Evolutionary conservation across 1,284 basidiomycete species (phyloP).

Genomic region (Trichosporon faecale): DNA sequence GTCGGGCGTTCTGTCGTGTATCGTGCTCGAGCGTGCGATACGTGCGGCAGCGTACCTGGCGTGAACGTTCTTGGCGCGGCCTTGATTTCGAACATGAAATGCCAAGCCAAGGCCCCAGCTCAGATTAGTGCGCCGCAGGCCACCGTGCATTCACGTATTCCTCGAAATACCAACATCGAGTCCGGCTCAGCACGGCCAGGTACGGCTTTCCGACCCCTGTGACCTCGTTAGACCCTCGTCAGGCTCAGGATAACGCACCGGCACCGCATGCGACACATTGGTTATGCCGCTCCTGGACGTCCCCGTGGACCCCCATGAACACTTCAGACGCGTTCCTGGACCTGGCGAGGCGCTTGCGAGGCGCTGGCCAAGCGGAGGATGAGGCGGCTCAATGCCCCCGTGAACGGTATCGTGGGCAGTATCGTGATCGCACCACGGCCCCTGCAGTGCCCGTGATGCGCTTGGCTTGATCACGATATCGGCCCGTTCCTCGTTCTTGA

Average conservation of each 20-base stretch:
- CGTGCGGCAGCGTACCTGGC: background rate
- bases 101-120: background rate
- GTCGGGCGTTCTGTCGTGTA: background rate
- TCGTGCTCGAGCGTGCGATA: background rate
- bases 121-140: background rate
- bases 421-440: background rate
- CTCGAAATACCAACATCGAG: background rate
- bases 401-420: background rate
- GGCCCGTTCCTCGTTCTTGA: background rate
- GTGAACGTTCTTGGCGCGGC: background rate
- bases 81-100: background rate
- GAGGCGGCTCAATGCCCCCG: background rate
- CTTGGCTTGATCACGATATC: background rate
- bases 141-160: background rate
- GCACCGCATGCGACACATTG: background rate
- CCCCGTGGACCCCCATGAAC: conserved; percentile 4
- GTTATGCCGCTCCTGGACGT: background rate
- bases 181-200: background rate
- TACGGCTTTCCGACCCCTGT: background rate
- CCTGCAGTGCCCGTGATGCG: background rate
- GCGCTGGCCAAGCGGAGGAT: background rate
- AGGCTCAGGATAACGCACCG: background rate
- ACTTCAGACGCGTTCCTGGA: background rate
- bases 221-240: background rate
- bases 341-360: background rate